Evolutionary conservation across 2,329 filamentous ascomycete genomes (phyloP).

Genomic region (Orbilia blumenaviensis): DNA sequence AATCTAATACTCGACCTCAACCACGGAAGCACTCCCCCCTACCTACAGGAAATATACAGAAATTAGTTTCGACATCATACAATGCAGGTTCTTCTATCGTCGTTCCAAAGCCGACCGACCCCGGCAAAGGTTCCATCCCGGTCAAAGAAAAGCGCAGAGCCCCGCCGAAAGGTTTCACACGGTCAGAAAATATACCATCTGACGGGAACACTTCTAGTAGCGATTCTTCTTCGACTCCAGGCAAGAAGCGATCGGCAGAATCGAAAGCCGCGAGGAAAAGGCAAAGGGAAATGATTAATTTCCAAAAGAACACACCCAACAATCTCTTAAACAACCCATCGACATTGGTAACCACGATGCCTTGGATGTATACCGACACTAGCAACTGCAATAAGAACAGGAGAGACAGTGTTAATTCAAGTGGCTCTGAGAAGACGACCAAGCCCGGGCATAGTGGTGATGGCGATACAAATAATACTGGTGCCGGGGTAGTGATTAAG

Average conservation of each 20-base stretch:
- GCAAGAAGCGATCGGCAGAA: slow-evolving; percentile 12
- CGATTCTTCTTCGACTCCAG: slow-evolving; percentile 39
- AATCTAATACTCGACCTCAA: neutral
- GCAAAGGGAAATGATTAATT: slow-evolving; percentile 12
- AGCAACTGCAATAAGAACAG: neutral
- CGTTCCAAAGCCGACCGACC: neutral
- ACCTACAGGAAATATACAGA: neutral
- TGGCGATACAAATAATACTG: neutral
- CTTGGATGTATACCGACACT: neutral
- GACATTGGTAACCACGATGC: neutral
- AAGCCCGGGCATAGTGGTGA: neutral
- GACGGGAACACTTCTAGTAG: slow-evolving; percentile 26
- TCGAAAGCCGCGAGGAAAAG: slow-evolving; percentile 20
- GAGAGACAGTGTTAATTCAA: neutral
- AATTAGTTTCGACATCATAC: neutral
- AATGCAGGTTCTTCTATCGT: slow-evolving; percentile 26
- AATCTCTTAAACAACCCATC: neutral
- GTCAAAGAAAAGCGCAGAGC: neutral
- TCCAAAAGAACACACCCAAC: neutral
- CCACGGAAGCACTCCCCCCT: neutral
- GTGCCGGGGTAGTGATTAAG: neutral
- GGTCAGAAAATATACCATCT: slow-evolving; percentile 32
- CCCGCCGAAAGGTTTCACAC: slow-evolving; percentile 17
- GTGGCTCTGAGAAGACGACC: neutral
- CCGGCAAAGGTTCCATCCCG: neutral